Evolutionary conservation across 768 basidiomycete species (phyloP).

Genomic region (Fomitopsis pulvina): DNA sequence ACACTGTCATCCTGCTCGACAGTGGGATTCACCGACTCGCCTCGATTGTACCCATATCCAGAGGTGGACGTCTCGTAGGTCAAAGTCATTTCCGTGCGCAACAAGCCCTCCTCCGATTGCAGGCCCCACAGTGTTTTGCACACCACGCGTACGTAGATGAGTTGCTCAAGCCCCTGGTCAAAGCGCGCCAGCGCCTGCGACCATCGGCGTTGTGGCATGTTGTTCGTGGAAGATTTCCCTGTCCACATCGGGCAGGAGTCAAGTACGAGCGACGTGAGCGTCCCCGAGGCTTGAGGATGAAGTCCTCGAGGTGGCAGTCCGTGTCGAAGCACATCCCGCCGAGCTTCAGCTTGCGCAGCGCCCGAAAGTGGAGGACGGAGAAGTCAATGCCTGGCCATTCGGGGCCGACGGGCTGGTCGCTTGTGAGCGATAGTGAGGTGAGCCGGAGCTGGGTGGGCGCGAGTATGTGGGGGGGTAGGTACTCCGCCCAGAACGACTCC

Average conservation of each 20-base stretch:
- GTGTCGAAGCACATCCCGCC: slow-evolving; percentile 11
- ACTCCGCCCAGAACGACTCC: slow-evolving; percentile 12
- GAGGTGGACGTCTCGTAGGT: not conserved
- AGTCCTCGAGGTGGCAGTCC: slow-evolving; percentile 8
- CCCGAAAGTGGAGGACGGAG: slow-evolving; percentile 13
- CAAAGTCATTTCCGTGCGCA: not conserved
- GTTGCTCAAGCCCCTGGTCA: slow-evolving; percentile 7
- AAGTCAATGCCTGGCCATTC: slow-evolving; percentile 10
- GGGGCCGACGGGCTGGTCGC: slow-evolving; percentile 15
- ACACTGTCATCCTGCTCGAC: not conserved
- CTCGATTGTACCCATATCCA: not conserved
- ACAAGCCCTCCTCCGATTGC: slow-evolving; percentile 2
- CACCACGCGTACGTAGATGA: slow-evolving; percentile 6
- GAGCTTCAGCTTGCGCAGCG: slow-evolving; percentile 8
- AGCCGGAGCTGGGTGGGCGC: slow-evolving; percentile 9
- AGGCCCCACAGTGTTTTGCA: slow-evolving; percentile 10
- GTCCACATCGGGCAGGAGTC: slow-evolving; percentile 16
- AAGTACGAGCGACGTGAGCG: slow-evolving; percentile 8
- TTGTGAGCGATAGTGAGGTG: slow-evolving; percentile 12
- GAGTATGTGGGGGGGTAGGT: slow-evolving; percentile 12
- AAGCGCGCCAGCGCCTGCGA: slow-evolving; percentile 10
- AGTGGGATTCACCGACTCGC: not conserved
- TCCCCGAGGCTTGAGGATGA: slow-evolving; percentile 11
- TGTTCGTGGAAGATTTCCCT: not conserved
- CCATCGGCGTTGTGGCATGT: slow-evolving; percentile 8